These are phyloP conservation scores for Kregervanrija pseudodelftensis DNA, from an alignment of 805 yeast genomes.

Conservation along the genomic window DNA sequence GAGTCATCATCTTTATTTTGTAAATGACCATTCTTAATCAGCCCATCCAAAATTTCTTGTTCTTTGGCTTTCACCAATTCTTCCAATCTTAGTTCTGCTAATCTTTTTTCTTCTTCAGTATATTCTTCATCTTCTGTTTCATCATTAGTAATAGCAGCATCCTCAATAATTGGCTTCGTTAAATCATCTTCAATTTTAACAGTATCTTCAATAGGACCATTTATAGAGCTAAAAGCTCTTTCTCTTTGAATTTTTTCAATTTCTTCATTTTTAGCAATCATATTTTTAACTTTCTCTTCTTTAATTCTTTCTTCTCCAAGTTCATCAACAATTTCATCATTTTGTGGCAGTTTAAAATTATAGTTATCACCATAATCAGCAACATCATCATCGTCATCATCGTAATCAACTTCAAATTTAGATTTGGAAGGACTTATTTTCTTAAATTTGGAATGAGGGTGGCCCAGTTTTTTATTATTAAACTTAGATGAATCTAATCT, in stretches of 20 bases:
- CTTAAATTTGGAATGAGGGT: too few species aligned
- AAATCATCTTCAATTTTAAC: constrained; percentile 9
- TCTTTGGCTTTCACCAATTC: constrained; percentile 20
- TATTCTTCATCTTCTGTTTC: constrained; percentile 10
- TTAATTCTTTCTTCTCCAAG: constrained; percentile 32
- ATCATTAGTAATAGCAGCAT: constrained; percentile 2
- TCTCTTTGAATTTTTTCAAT: constrained; percentile 31
- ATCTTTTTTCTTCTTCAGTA: constrained; percentile 18
- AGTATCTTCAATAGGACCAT: constrained; percentile 7
- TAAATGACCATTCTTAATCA: constrained; percentile 15
- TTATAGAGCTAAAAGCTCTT: constrained; percentile 14
- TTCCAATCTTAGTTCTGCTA: constrained; percentile 23
- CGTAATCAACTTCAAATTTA: constrained; percentile 18
- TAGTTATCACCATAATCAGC: constrained; percentile 5
- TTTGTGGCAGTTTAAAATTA: neutral
- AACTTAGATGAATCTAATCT: constrained; percentile 3
- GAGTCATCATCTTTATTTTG: constrained; percentile 15
- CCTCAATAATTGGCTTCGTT: constrained; percentile 7
- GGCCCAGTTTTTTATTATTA: neutral
- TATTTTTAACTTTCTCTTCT: constrained; percentile 6
- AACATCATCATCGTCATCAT: constrained; percentile 17
- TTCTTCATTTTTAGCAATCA: constrained; percentile 24
- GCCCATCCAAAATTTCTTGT: constrained; percentile 21
- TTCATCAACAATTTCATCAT: constrained; percentile 25
- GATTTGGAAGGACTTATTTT: too few species aligned